Evolutionary conservation across 768 basidiomycete genomes (phyloP).

Genomic region (Amanita phalloides): DNA sequence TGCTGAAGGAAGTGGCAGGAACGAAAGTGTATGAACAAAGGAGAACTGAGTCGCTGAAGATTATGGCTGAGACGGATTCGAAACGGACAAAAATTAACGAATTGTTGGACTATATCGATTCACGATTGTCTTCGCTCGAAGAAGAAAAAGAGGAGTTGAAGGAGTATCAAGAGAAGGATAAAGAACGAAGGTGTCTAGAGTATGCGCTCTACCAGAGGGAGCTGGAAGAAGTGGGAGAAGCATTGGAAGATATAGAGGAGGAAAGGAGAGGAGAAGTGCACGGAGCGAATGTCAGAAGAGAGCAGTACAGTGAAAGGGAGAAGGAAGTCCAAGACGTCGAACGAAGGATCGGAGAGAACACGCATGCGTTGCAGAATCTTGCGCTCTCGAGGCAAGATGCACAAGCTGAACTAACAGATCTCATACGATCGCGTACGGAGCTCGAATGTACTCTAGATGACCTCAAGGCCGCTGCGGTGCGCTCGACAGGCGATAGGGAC

Average conservation of each 20-base stretch:
- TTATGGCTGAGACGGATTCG: slow-evolving; percentile 94
- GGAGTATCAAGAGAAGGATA: slow-evolving; percentile 93
- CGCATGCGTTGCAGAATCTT: slow-evolving; percentile 63
- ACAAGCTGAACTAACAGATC: slow-evolving; percentile 78
- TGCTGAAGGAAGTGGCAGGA: slow-evolving; percentile 97
- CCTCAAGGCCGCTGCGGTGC: slow-evolving; percentile 53
- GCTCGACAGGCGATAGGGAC: slow-evolving; percentile 53
- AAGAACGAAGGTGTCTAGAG: slow-evolving; percentile 87
- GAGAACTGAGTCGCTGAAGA: slow-evolving; percentile 82
- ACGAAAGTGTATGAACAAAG: slow-evolving; percentile 98
- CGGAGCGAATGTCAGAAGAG: slow-evolving; percentile 69
- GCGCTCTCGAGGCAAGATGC: slow-evolving; percentile 62
- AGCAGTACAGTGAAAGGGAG: slow-evolving; percentile 76
- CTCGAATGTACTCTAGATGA: slow-evolving; percentile 78
- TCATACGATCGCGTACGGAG: slow-evolving; percentile 76
- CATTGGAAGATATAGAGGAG: slow-evolving; percentile 77
- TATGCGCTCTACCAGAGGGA: slow-evolving; percentile 92
- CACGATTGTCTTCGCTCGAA: slow-evolving; percentile 82
- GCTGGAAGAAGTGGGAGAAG: slow-evolving; percentile 77
- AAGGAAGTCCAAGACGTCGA: slow-evolving; percentile 80
- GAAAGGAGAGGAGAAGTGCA: slow-evolving; percentile 79
- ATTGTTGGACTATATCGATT: slow-evolving; percentile 83
- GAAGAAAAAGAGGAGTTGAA: slow-evolving; percentile 98
- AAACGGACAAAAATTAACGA: slow-evolving; percentile 90
- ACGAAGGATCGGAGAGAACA: slow-evolving; percentile 55